A percentile compares a stretch with the other conserved stretches of the same genome.
These are phyloP conservation scores for Auricularia sp. DNA, from an alignment of 768 basidiomycete species.

Conservation along the genomic window DNA sequence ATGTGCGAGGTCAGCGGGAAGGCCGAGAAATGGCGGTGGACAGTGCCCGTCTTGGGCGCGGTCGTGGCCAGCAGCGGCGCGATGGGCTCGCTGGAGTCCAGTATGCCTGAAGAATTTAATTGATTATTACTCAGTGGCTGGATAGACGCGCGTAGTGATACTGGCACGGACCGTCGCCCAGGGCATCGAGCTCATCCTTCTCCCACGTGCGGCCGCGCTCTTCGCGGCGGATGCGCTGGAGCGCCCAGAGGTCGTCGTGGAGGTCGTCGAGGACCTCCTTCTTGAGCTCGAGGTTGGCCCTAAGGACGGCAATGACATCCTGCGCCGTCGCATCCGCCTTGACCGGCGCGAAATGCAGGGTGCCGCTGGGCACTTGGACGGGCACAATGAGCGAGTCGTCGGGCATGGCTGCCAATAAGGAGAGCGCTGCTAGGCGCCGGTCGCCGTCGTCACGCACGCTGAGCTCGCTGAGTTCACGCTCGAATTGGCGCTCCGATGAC, in stretches of 20 bases:
- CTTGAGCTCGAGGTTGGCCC: neutral
- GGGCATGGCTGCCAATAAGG: neutral
- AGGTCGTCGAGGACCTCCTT: conserved; percentile 24
- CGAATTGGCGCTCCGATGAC: too few relatives aligned
- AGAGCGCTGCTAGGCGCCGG: too few relatives aligned
- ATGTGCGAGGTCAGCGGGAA: conserved; percentile 62
- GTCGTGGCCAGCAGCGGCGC: conserved; percentile 40
- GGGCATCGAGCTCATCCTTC: conserved; percentile 53
- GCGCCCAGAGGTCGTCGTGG: conserved; percentile 52
- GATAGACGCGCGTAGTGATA: neutral
- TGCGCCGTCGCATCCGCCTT: neutral
- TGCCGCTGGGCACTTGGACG: neutral
- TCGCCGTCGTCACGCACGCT: too few relatives aligned
- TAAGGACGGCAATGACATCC: neutral
- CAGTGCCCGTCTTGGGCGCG: conserved; percentile 21
- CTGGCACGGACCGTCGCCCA: conserved; percentile 48
- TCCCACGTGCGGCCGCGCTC: conserved; percentile 56
- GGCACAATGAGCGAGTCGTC: neutral
- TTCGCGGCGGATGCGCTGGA: conserved; percentile 56
- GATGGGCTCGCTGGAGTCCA: conserved; percentile 36
- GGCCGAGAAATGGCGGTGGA: conserved; percentile 52
- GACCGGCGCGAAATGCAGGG: neutral
- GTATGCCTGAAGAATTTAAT: conserved; percentile 33
- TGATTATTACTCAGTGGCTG: conserved; percentile 8
- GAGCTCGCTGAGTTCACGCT: too few relatives aligned